Evolutionary conservation across 2,329 filamentous ascomycete genomes (phyloP).

Genomic region (Tympanopsis confertula): DNA sequence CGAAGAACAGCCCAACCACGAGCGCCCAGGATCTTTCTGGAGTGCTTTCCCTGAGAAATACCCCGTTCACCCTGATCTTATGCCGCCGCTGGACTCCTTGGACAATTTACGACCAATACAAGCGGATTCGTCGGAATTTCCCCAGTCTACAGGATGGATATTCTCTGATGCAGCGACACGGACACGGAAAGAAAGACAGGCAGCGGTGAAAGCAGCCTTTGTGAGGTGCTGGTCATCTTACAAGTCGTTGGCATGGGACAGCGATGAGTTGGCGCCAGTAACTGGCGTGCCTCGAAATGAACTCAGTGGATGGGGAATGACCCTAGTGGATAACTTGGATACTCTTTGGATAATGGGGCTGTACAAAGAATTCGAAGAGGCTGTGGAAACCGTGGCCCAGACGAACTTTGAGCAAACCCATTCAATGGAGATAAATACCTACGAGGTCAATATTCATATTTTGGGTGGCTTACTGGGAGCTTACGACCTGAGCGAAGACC

Average conservation of each 20-base stretch:
- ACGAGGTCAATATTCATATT: constrained; percentile 34
- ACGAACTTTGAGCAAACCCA: constrained; percentile 35
- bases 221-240: constrained; percentile 32
- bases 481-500: constrained; percentile 30
- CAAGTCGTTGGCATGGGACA: constrained; percentile 35
- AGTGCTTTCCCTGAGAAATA: too few species aligned
- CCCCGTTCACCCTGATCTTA: too few species aligned
- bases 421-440: constrained; percentile 27
- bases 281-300: constrained; percentile 30
- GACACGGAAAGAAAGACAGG: constrained; percentile 10
- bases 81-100: too few species aligned
- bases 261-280: constrained; percentile 38
- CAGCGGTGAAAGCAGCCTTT: constrained; percentile 21
- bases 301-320: constrained; percentile 45
- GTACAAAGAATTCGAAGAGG: constrained; percentile 40
- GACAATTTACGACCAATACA: too few species aligned
- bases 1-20: too few species aligned
- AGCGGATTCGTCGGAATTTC: too few species aligned
- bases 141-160: too few species aligned
- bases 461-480: constrained; percentile 31
- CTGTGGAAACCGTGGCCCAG: constrained; percentile 31
- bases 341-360: constrained; percentile 53
- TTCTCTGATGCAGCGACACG: too few species aligned
- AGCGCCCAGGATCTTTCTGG: too few species aligned
- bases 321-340: constrained; percentile 47